These are phyloP conservation scores for Paradendryphiella salina DNA, from an alignment of 2,329 filamentous ascomycete species.

Conservation along the genomic window DNA sequence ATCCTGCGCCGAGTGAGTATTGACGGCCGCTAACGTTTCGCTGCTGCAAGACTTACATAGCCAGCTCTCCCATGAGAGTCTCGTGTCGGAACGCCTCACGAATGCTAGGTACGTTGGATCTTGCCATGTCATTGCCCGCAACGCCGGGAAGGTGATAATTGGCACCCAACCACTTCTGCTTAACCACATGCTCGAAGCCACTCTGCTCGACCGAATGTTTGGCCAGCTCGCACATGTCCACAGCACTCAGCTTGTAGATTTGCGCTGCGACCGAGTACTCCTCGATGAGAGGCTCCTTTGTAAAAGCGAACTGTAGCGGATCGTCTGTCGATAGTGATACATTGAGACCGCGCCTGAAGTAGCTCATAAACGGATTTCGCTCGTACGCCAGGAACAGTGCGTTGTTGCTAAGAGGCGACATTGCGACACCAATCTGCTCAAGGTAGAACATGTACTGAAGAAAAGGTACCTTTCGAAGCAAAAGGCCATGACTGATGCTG, in stretches of 20 bases:
- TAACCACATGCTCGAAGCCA: conserved; percentile 86
- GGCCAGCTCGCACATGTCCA: conserved; percentile 98
- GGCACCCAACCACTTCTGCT: conserved; percentile 86
- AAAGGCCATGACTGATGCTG: conserved; percentile 92
- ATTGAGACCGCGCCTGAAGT: conserved; percentile 93
- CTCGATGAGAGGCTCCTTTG: conserved; percentile 96
- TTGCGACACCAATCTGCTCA: conserved; percentile 96
- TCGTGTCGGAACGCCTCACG: conserved; percentile 87
- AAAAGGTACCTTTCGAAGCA: conserved; percentile 90
- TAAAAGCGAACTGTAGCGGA: conserved; percentile 96
- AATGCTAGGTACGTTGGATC: conserved; percentile 94
- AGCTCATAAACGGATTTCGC: conserved; percentile 92
- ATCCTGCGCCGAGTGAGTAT: conserved; percentile 32
- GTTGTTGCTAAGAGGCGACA: conserved; percentile 99
- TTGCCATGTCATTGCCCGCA: conserved; percentile 86
- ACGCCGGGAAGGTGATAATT: conserved; percentile 78
- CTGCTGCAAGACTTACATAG: conserved; percentile 66
- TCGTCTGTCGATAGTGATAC: conserved; percentile 97
- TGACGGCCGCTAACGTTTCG: background rate
- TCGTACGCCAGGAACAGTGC: conserved; percentile 95
- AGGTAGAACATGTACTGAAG: conserved; percentile 98
- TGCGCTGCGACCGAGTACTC: conserved; percentile 97
- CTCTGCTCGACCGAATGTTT: conserved; percentile 96
- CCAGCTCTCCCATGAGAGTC: conserved; percentile 79
- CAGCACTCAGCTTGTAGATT: conserved; percentile 95